A percentile compares a stretch with the other conserved stretches of the same genome.
Conservation (phyloP, 441 rosid species). For the Croton setiger region DNA sequence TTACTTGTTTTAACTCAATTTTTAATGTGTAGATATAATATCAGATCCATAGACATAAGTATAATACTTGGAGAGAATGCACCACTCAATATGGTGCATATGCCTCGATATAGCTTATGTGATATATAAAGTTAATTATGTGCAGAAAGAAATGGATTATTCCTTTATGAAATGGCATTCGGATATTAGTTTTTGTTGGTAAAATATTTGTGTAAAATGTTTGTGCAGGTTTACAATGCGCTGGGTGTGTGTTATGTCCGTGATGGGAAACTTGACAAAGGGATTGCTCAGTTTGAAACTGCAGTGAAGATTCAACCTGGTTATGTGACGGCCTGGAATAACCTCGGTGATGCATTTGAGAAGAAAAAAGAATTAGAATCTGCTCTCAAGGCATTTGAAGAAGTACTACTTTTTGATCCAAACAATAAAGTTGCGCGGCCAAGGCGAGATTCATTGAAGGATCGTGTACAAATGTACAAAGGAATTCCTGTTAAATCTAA, state of each 20-base stretch:
- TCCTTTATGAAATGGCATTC: not conserved
- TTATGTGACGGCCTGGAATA: conserved; percentile 97
- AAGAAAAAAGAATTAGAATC: conserved; percentile 71
- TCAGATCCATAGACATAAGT: not conserved
- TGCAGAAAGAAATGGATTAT: not conserved
- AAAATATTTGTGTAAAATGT: not conserved
- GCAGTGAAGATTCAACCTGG: conserved; percentile 94
- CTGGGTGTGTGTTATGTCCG: conserved; percentile 75
- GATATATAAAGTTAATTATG: too few relatives aligned
- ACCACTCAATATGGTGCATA: not conserved
- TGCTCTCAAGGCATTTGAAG: conserved; percentile 90
- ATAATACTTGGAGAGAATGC: not conserved
- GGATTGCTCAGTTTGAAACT: conserved; percentile 71
- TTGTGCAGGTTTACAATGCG: conserved; percentile 63
- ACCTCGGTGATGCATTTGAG: conserved; percentile 96
- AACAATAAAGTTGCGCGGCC: conserved; percentile 88
- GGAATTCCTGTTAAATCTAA: conserved; percentile 74
- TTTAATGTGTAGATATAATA: not conserved
- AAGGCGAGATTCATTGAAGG: conserved; percentile 69
- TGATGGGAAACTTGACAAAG: conserved; percentile 85
- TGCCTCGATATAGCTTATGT: too few relatives aligned
- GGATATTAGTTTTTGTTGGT: not conserved
- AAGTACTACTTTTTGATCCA: conserved; percentile 87
- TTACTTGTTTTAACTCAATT: not conserved
- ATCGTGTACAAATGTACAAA: conserved; percentile 68